Evolutionary conservation across 1,139 yeast genomes (phyloP).

Genomic region (Hanseniaspora sp.): DNA sequence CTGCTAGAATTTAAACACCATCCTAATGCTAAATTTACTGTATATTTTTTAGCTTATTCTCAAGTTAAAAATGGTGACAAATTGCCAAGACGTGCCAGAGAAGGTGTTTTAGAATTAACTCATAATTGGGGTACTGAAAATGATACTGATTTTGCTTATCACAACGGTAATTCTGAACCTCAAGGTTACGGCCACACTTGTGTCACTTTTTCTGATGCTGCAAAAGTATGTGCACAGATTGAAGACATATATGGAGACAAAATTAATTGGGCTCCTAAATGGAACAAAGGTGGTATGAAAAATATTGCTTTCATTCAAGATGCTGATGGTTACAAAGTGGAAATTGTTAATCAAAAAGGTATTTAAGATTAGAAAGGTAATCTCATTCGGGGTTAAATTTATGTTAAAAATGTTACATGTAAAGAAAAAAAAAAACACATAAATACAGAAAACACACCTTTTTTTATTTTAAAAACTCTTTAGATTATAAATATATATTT

Average conservation of each 20-base stretch:
- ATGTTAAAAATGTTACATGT: too few relatives aligned
- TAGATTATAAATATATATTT: too few relatives aligned
- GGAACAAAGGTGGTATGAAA: conserved; percentile 49
- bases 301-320: conserved; percentile 64
- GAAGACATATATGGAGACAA: conserved; percentile 38
- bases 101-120: conserved; percentile 75
- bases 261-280: conserved; percentile 43
- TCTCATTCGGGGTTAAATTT: not conserved
- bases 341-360: conserved; percentile 37
- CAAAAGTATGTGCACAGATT: conserved; percentile 41
- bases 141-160: conserved; percentile 63
- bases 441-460: too few relatives aligned
- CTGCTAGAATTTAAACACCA: conserved; percentile 46
- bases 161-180: conserved; percentile 69
- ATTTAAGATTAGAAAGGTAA: not conserved
- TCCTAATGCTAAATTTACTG: conserved; percentile 64
- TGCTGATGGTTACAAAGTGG: conserved; percentile 88
- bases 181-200: conserved; percentile 85
- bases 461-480: too few relatives aligned
- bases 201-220: conserved; percentile 59
- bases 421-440: too few relatives aligned
- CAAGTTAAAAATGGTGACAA: conserved; percentile 33
- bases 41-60: conserved; percentile 68
- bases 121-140: conserved; percentile 92
- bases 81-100: conserved; percentile 30